phyloP scores from a whole-genome alignment of 2,329 filamentous ascomycete genomes.

The Verticillium zaregamsianum region DNA sequence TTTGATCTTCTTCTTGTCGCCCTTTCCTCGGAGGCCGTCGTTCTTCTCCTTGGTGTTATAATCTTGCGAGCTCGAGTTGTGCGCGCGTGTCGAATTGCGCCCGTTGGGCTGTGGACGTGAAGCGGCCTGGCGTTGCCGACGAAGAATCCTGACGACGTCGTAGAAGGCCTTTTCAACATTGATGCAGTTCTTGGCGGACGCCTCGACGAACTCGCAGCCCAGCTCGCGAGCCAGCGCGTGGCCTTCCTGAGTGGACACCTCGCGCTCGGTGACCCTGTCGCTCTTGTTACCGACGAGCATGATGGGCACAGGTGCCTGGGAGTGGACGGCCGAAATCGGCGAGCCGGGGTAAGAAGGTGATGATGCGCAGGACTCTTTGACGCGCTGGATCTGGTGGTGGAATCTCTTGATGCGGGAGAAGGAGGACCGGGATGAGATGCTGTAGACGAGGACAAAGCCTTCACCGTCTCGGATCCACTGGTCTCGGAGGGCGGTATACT shows the following conservation, averaged over 20 bases:
- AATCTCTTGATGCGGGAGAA: slow-evolving; percentile 94
- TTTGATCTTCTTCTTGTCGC: slow-evolving; percentile 14
- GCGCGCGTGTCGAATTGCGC: slow-evolving; percentile 10
- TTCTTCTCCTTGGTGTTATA: slow-evolving; percentile 4
- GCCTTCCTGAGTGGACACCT: slow-evolving; percentile 95
- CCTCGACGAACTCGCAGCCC: slow-evolving; percentile 94
- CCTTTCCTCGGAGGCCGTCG: slow-evolving; percentile 10
- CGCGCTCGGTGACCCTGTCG: slow-evolving; percentile 90
- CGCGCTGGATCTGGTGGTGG: slow-evolving; percentile 93
- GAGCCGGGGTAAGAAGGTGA: slow-evolving; percentile 76
- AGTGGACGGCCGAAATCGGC: slow-evolving; percentile 56
- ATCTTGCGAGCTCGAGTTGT: slow-evolving; percentile 4
- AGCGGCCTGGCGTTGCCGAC: slow-evolving; percentile 69
- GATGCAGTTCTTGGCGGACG: slow-evolving; percentile 95
- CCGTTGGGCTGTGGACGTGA: slow-evolving; percentile 27
- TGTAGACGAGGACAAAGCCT: slow-evolving; percentile 96
- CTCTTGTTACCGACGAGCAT: slow-evolving; percentile 84
- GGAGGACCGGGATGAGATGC: slow-evolving; percentile 93
- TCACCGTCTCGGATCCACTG: slow-evolving; percentile 99
- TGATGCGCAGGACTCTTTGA: slow-evolving; percentile 83
- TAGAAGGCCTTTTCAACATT: slow-evolving; percentile 99
- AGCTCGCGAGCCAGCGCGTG: slow-evolving; percentile 86
- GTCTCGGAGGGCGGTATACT: slow-evolving; percentile 93
- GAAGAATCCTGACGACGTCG: slow-evolving; percentile 88
- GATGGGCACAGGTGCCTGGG: slow-evolving; percentile 74